Percentiles rank a stretch among this genome's conserved stretches.
Evolutionary conservation across 257 asterid species (phyloP).

Genomic region (Primulina tabacum): DNA sequence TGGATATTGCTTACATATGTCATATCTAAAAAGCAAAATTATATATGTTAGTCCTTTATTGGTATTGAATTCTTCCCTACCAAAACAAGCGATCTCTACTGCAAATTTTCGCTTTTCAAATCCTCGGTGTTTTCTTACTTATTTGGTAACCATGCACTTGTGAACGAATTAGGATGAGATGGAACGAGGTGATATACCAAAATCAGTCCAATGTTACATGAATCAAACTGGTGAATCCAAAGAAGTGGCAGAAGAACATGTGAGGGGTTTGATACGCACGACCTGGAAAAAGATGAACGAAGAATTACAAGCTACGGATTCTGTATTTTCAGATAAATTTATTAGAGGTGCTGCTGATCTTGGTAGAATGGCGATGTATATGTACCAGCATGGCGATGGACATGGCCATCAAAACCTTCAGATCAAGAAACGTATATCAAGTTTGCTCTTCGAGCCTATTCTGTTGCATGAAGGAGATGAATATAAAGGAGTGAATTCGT

Average conservation of each 20-base stretch:
- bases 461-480: background rate
- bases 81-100: no score
- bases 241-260: constrained; percentile 31
- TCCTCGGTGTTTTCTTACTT: no score
- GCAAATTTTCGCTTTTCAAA: no score
- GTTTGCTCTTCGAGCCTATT: constrained; percentile 38
- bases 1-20: no score
- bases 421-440: constrained; percentile 22
- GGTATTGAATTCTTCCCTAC: no score
- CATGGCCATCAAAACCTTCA: constrained; percentile 34
- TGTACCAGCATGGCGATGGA: constrained; percentile 63
- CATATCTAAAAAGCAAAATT: no score
- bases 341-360: constrained; percentile 28
- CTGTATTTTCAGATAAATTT: constrained; percentile 26
- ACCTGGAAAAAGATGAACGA: constrained; percentile 41
- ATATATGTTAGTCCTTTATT: no score
- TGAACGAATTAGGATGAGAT: constrained; percentile 28
- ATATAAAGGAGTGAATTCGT: no score
- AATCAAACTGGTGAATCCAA: constrained; percentile 30
- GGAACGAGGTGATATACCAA: constrained; percentile 39
- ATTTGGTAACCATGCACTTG: no score
- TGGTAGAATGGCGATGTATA: constrained; percentile 47
- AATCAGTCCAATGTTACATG: constrained; percentile 48
- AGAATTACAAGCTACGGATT: constrained; percentile 9
- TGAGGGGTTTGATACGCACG: constrained; percentile 20